Evolutionary conservation across 2,329 filamentous ascomycete species (phyloP), one percentile per base, ranked within the genome.

Genomic region (Sporothrix pseudoabietina): DNA sequence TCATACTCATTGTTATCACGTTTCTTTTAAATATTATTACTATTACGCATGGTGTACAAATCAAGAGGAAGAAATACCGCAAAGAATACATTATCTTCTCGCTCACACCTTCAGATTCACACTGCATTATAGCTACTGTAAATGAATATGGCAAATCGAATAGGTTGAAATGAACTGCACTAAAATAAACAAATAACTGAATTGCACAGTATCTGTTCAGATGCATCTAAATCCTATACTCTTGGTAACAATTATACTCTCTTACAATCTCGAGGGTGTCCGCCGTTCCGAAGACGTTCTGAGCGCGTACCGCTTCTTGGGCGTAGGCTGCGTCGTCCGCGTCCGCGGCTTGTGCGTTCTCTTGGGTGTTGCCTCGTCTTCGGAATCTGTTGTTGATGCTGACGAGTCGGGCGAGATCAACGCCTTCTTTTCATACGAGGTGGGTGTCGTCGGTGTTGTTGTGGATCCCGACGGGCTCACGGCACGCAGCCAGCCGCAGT

Each of bases 11-110:
- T 66, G 3, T 14, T 52, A 30, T 55, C 22, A 30, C 22, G 10
- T 55, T n/a, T 12, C 8, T 9, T 12, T 19, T 68, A 10, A 65
- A 44, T 65, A 35, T 22, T 32, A 47, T 35, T 9, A 47, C 47
- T 52, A 49, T 52, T 35, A 52, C 30, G 65, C 65, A 68, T 68
- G 41, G 35, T 68, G 65, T 68, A 52, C 44, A 52, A 52, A 44
- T 35, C 30, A 35, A 26, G 26, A 68, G 49, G 65, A 52, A 52
- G 47, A 52, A 55, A 55, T 69, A 26, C n/a, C 55, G 47, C 66
- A 55, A 41, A 69, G 49, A 55, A 41, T 41, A n/a, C 26, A 69
- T 16, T 54, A 19, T 69, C n/a, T 14, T 39, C n/a, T 26, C 22
- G 22, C 22, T 32, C 14, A 10, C 57, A n/a, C 22, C 16, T 26